A percentile compares a stretch with the other conserved stretches of the same genome.
Evolutionary conservation across 2,329 filamentous ascomycete genomes (phyloP).

Genomic region (Alternaria incomplexa): DNA sequence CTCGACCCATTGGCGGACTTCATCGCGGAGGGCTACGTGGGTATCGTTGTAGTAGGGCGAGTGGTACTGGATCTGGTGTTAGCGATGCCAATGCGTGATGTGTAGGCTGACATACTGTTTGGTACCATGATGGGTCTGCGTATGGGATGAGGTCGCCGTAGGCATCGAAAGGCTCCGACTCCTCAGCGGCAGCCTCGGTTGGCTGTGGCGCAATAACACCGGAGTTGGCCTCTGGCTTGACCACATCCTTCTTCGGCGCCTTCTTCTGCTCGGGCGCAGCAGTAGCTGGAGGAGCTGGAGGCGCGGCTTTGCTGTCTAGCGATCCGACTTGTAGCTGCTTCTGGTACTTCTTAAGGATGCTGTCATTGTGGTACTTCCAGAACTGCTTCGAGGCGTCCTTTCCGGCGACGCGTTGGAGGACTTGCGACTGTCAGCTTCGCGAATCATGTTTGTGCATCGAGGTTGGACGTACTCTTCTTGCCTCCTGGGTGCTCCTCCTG

Average conservation of each 20-base stretch:
- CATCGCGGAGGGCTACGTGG: slow-evolving; percentile 86
- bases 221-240: slow-evolving; percentile 65
- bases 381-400: slow-evolving; percentile 74
- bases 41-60: slow-evolving; percentile 96
- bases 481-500: slow-evolving; percentile 66
- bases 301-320: slow-evolving; percentile 76
- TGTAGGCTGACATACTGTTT: slow-evolving; percentile 68
- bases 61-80: slow-evolving; percentile 70
- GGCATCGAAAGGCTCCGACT: slow-evolving; percentile 77
- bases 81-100: neutral
- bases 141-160: slow-evolving; percentile 90
- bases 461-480: slow-evolving; percentile 67
- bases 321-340: slow-evolving; percentile 69
- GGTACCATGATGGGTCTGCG: slow-evolving; percentile 92
- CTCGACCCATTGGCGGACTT: slow-evolving; percentile 92
- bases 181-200: slow-evolving; percentile 54
- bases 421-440: slow-evolving; percentile 46
- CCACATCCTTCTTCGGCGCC: slow-evolving; percentile 56
- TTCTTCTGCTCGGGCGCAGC: slow-evolving; percentile 54
- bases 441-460: neutral
- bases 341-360: slow-evolving; percentile 68
- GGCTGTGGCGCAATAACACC: slow-evolving; percentile 55
- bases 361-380: slow-evolving; percentile 69
- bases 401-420: slow-evolving; percentile 68
- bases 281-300: slow-evolving; percentile 58